phyloP scores from a whole-genome alignment of 2,329 filamentous ascomycete species.

The Neocucurbitaria cava region DNA sequence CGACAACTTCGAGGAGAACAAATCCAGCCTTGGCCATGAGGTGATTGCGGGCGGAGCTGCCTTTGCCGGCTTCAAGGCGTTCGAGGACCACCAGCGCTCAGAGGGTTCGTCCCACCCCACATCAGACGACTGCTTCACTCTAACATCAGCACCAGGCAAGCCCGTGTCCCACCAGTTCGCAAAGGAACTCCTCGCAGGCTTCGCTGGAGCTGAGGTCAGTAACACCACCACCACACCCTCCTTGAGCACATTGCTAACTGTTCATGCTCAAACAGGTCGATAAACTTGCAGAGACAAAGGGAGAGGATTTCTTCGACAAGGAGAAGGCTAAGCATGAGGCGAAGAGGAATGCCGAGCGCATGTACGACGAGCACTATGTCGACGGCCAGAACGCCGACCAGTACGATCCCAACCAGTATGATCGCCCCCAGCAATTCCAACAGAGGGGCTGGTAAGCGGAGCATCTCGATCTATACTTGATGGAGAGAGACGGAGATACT shows the following conservation, averaged over 20 bases:
- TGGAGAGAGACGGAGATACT: neutral
- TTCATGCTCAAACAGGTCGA: constrained; percentile 50
- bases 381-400: constrained; percentile 49
- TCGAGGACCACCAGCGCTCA: constrained; percentile 75
- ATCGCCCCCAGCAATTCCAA: constrained; percentile 41
- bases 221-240: too few relatives aligned
- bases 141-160: constrained; percentile 61
- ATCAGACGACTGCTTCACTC: neutral
- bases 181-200: constrained; percentile 76
- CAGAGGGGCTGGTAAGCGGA: constrained; percentile 33
- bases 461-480: neutral
- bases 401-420: constrained; percentile 55
- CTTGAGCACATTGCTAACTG: too few relatives aligned
- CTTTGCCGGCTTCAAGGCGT: constrained; percentile 81
- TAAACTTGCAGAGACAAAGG: constrained; percentile 69
- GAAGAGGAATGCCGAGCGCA: constrained; percentile 50
- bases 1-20: constrained; percentile 57
- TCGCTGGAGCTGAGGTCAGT: constrained; percentile 69
- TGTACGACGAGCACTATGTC: constrained; percentile 60
- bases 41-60: constrained; percentile 76
- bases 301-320: constrained; percentile 57
- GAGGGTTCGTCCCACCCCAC: constrained; percentile 60
- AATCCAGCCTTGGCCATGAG: constrained; percentile 74
- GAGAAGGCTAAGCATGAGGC: constrained; percentile 58
- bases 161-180: constrained; percentile 74